Base-by-base conservation (phyloP, 192 early-diverging fungal species). In the Lunasporangiospora selenospora region DNA sequence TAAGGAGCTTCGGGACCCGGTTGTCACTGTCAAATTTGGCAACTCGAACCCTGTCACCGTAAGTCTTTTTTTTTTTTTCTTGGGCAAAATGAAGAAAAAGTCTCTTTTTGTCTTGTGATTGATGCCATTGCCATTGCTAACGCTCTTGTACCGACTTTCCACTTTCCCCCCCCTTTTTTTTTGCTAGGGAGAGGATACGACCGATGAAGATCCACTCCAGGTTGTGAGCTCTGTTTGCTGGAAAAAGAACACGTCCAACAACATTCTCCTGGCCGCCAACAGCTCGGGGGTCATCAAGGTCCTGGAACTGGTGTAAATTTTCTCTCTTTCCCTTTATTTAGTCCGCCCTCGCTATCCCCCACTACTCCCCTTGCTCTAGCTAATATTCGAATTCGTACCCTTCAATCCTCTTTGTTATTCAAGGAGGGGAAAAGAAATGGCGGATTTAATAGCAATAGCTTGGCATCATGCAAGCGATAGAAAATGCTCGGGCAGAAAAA, bases 171-270 rank as follows among this genome's bases (percentile, higher is more conserved):
- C 13, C 30, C 40, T 37, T 32, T 23, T 37, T 56, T 36, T 58
- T 10, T 36, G n/a, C n/a, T 62, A 90, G 87, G 84, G 86, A 5
- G 70, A 84, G 29, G 80, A 81, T 29, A 81, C 75, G 3, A 29
- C 42, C 1, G 80, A 86, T 24, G 79, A 80, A 27, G 91, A 92
- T 41, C 81, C 89, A 2, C 77, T 76, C 15, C 78, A 89, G 53
- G 96, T 97, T 87, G 90, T 97, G 15, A 93, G 90, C 62, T 91
- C 92, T 15, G 91, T 98, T 6, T 95, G 92, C 62, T 97, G 93
- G 94, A 95, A 92, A 75, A 90, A 82, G 36, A 78, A 87, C 51
- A 77, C 90, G 4, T 73, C 69, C 0, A 73, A 62, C 37, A 91
- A 91, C 49, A 85, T 86, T 6, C 54, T 98, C 18, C 47, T 96